These are phyloP conservation scores for Hyaloscypha finlandica DNA, from an alignment of 495 filamentous ascomycete genomes.

Conservation along the genomic window DNA sequence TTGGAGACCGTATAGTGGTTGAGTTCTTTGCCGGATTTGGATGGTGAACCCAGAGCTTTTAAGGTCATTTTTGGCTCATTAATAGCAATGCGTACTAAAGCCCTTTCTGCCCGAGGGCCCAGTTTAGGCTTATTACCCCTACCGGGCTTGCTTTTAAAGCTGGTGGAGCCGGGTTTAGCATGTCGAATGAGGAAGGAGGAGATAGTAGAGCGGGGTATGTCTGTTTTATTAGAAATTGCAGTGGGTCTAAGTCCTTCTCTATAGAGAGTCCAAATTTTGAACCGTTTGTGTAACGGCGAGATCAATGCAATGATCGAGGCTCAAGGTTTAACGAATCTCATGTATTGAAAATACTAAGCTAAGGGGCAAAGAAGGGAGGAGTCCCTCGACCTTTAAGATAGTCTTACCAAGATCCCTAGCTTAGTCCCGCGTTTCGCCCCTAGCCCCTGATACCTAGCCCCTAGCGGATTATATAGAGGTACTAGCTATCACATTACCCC, in stretches of 20 bases:
- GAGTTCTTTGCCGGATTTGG: conserved; percentile 4
- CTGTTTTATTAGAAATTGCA: background rate
- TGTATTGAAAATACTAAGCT: too few relatives aligned
- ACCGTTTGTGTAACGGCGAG: too few relatives aligned
- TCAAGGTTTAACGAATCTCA: too few relatives aligned
- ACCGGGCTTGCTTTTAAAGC: too few relatives aligned
- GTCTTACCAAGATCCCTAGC: too few relatives aligned
- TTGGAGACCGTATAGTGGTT: background rate
- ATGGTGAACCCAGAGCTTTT: background rate
- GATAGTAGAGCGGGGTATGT: background rate
- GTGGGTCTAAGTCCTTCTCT: background rate
- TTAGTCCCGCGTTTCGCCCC: too few relatives aligned
- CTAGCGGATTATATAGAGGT: too few relatives aligned
- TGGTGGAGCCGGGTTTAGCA: background rate
- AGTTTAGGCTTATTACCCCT: background rate
- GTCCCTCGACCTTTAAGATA: too few relatives aligned
- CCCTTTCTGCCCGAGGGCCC: background rate
- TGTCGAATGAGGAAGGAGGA: background rate
- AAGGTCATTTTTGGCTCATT: background rate
- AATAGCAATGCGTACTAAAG: background rate
- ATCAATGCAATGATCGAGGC: too few relatives aligned
- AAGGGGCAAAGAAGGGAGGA: too few relatives aligned
- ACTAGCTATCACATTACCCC: too few relatives aligned
- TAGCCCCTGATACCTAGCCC: too few relatives aligned
- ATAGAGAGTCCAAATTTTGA: background rate